These are phyloP conservation scores for Copromyces sp. DNA, from an alignment of 495 filamentous ascomycete genomes.

Conservation along the genomic window DNA sequence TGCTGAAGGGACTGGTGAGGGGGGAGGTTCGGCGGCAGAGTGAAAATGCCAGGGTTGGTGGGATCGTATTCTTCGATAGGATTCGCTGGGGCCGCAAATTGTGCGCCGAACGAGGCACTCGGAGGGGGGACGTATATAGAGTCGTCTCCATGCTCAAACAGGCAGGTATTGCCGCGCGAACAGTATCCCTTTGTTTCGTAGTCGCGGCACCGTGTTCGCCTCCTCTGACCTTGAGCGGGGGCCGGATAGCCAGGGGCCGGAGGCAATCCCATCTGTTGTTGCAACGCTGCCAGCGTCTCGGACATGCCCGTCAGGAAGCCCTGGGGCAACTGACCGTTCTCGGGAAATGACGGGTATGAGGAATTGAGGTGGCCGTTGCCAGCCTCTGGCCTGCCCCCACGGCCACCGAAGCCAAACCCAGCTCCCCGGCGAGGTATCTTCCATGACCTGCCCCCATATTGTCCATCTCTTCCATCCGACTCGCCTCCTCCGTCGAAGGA, in stretches of 20 bases:
- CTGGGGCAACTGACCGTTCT: background rate
- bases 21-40: background rate
- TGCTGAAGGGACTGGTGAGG: background rate
- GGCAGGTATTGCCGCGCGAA: constrained; percentile 58
- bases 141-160: constrained; percentile 63
- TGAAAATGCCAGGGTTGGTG: constrained; percentile 35
- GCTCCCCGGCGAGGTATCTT: constrained; percentile 69
- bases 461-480: constrained; percentile 28
- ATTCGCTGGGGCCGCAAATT: constrained; percentile 1
- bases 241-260: constrained; percentile 38
- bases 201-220: constrained; percentile 61
- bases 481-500: constrained; percentile 21
- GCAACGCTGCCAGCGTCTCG: constrained; percentile 1
- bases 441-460: constrained; percentile 38
- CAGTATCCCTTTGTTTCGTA: constrained; percentile 88
- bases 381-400: constrained; percentile 36
- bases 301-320: background rate
- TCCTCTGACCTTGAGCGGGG: constrained; percentile 24
- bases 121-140: constrained; percentile 6
- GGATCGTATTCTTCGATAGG: constrained; percentile 74
- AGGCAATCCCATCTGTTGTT: constrained; percentile 1
- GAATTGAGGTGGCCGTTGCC: constrained; percentile 7
- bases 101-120: background rate
- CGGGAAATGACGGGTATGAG: background rate
- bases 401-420: constrained; percentile 37